Conservation (phyloP, 805 yeast genomes). For the Yarrowia phangngaensis region DNA sequence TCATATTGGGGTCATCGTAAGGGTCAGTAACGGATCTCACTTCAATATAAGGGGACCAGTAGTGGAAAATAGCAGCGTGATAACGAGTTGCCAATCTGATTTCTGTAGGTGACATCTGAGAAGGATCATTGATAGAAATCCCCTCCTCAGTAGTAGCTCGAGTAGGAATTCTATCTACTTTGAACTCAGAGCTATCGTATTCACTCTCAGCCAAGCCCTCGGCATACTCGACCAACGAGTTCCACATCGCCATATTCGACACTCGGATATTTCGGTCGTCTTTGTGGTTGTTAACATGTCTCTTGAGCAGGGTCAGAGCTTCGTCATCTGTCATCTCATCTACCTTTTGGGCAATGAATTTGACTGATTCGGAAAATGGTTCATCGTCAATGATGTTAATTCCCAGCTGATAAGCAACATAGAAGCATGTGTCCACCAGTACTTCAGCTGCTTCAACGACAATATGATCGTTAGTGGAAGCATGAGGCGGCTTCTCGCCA, state of each 20-base stretch:
- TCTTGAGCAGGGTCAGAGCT: constrained; percentile 43
- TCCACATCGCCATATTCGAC: constrained; percentile 7
- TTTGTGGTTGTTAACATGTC: constrained; percentile 44
- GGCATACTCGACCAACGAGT: background rate
- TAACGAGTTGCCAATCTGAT: constrained; percentile 1
- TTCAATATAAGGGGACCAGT: constrained; percentile 55
- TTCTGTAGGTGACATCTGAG: constrained; percentile 12
- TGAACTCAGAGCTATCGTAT: background rate
- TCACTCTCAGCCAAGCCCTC: too few relatives aligned
- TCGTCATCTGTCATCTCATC: constrained; percentile 42
- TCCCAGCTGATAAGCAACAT: constrained; percentile 16
- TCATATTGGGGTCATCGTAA: constrained; percentile 46
- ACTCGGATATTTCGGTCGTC: constrained; percentile 45
- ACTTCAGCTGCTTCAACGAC: constrained; percentile 9
- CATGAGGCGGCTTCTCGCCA: too few relatives aligned
- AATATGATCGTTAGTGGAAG: too few relatives aligned
- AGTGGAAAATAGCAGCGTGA: constrained; percentile 44
- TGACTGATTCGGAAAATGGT: constrained; percentile 10
- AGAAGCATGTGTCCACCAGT: constrained; percentile 18
- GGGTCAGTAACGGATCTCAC: constrained; percentile 54
- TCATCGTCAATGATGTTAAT: constrained; percentile 8
- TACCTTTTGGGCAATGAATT: constrained; percentile 35
- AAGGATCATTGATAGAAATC: background rate
- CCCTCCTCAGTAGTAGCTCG: constrained; percentile 4
- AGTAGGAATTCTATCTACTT: background rate